A percentile compares a stretch with the other conserved stretches of the same genome.
Evolutionary conservation across 2,329 filamentous ascomycete species (phyloP).

Genomic region (Fusarium austroafricanum): DNA sequence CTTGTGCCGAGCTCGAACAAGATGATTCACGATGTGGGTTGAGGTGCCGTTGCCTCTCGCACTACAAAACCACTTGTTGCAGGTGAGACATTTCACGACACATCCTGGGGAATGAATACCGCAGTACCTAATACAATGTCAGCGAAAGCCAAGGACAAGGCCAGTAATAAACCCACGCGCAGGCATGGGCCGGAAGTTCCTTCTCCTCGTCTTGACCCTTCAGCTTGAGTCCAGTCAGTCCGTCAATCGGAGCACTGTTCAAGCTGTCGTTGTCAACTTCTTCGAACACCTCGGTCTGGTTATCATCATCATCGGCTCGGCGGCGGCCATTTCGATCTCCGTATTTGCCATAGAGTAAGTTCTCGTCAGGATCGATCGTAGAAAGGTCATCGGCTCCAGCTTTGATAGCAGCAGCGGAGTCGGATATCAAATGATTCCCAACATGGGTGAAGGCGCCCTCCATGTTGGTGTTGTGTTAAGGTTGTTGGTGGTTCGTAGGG

Average conservation of each 20-base stretch:
- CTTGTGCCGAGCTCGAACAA: constrained; percentile 97
- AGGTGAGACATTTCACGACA: constrained; percentile 95
- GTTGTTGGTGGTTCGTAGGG: constrained; percentile 43
- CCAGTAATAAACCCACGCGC: constrained; percentile 76
- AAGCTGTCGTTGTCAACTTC: constrained; percentile 83
- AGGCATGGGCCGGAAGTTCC: constrained; percentile 92
- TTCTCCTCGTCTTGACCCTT: constrained; percentile 79
- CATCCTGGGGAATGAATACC: constrained; percentile 96
- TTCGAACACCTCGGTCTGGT: constrained; percentile 83
- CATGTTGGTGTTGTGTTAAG: constrained; percentile 63
- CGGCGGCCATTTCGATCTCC: constrained; percentile 71
- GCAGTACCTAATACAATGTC: constrained; percentile 76
- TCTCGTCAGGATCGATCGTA: constrained; percentile 81
- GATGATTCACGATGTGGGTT: constrained; percentile 97
- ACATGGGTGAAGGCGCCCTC: constrained; percentile 90
- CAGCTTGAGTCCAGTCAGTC: constrained; percentile 72
- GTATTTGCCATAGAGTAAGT: constrained; percentile 78
- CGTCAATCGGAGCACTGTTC: constrained; percentile 84
- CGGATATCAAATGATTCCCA: constrained; percentile 86
- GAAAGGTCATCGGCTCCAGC: constrained; percentile 82
- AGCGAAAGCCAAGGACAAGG: constrained; percentile 31
- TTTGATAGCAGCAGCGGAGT: constrained; percentile 88
- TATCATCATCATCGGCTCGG: constrained; percentile 88
- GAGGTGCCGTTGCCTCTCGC: constrained; percentile 96
- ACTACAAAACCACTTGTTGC: constrained; percentile 99